Base-by-base conservation (phyloP, 2,329 filamentous ascomycete genomes). In the Chaetomiaceae sp. region DNA sequence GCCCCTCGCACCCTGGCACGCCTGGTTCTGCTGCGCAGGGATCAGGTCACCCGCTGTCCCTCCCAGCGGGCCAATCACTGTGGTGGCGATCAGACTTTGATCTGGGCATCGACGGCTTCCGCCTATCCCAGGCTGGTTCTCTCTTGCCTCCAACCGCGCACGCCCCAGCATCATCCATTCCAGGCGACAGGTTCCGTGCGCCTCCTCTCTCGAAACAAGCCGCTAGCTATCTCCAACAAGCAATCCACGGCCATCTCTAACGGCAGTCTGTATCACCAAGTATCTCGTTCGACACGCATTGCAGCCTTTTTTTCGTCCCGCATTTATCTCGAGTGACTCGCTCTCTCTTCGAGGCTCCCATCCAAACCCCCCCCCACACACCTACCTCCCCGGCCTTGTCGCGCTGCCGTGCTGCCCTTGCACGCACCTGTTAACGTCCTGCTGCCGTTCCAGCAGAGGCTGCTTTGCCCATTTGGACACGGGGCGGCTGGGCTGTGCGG, bases 1-100 rank as follows among this genome's bases (percentile, higher is more conserved):
- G 38, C 24, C 45, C 42, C 32, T 45, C 33, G 10, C 19, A 48
- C 41, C 54, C 46, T 38, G 38, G 49, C 44, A 39, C 32, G 41
- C 45, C 45, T 41, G 49, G 43, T 43, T 47, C 38, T 41, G 47
- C 52, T 45, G 38, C 39, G 19, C 45, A 35, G 38, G 55, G 53
- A 49, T 42, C 27, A 29, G 49, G n/a, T 48, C 43, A 47, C 40
- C 58, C 46, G 45, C 52, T 49, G 6, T 51, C 56, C 54, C 20
- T 19, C 37, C 30, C 36, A 24, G 24, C 48, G 24, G 47, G 54
- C 69, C 65, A 68, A 68, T 68, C 60, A 66, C 45, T 45, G 36
- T 18, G 22, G 53, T 50, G 56, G 56, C 62, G 58, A 64, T 65
- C 63, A 62, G 61, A 64, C 63, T 63, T 63, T 62, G 59, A 60